Base-by-base conservation (phyloP, 2,329 filamentous ascomycete genomes). In the Colletotrichum sp. region DNA sequence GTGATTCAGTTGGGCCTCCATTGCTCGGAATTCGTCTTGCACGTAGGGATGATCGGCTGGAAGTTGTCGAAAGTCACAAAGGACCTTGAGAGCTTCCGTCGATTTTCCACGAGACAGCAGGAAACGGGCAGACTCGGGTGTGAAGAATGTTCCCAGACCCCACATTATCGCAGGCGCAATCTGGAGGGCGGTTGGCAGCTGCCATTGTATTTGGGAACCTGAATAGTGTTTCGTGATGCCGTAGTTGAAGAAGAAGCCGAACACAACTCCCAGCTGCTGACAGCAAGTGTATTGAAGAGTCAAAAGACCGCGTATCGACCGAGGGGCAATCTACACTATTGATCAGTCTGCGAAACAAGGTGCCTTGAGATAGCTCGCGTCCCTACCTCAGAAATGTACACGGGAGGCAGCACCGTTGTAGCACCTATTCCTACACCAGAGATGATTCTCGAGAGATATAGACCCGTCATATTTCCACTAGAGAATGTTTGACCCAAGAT, bases 201-300 rank as follows among this genome's bases (percentile, higher is more conserved):
- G 76, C 81, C 81, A 82, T 67, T 83, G 81, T 0, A 80, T 66
- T 26, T 82, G 68, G 1, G 72, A 78, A 0, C 76, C 77, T 3
- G 79, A 73, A 36, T 81, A 79, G 15, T 81, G 77, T 22, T 82
- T 80, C 4, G 84, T 82, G 13, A 83, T 79, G 3, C 83, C 81
- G 57, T 85, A 84, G 68, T 84, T 84, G 48, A 83, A 77, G 66
- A 85, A 84, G 65, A 85, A 83, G 2, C 82, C 81, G n/a, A 83
- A 82, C 5, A 83, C 81, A 8, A 83, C 81, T 5, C 81, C 60
- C 9, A 84, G 81, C 24, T 84, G 82, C 16, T 84, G 82, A 9
- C 82, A 84, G 72, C 81, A 83, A 1, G 81, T 81, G 36, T 84
- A 84, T 24, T 84, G 82, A 0, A 84, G 77, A 0, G 81, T 84